A percentile compares a stretch with the other conserved stretches of the same genome.
Conservation (phyloP, 2,329 filamentous ascomycete genomes). For the Nothopassalora personata region DNA sequence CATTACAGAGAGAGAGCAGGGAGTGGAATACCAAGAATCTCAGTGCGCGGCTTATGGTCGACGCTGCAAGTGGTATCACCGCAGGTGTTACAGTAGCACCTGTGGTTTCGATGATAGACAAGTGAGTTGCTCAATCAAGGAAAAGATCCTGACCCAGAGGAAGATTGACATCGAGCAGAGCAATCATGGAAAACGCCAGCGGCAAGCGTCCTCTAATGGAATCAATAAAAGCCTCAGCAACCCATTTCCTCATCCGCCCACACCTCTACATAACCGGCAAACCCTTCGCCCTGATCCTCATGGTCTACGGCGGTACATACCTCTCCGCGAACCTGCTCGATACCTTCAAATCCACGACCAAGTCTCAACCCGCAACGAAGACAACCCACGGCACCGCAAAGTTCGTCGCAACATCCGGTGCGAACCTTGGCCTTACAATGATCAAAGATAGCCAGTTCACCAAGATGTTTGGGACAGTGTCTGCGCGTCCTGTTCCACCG, state of each 20-base stretch:
- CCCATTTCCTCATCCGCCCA: conserved; percentile 54
- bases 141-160: neutral
- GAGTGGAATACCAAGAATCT: conserved; percentile 74
- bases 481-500: conserved; percentile 55
- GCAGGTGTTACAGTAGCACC: conserved; percentile 76
- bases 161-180: conserved; percentile 40
- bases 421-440: conserved; percentile 79
- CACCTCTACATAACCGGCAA: conserved; percentile 58
- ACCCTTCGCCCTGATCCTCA: conserved; percentile 62
- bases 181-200: conserved; percentile 77
- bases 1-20: conserved; percentile 7
- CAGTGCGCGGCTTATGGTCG: conserved; percentile 59
- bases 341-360: conserved; percentile 64
- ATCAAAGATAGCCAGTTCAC: conserved; percentile 88
- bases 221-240: conserved; percentile 57
- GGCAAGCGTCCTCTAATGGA: conserved; percentile 56
- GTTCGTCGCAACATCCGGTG: conserved; percentile 71
- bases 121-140: conserved; percentile 46
- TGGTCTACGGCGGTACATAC: conserved; percentile 83
- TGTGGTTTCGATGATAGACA: conserved; percentile 80
- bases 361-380: conserved; percentile 50
- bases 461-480: conserved; percentile 65
- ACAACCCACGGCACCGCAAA: conserved; percentile 73
- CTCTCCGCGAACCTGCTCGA: conserved; percentile 83
- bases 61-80: conserved; percentile 62